Evolutionary conservation across 2,329 filamentous ascomycete genomes (phyloP), one percentile per base, ranked within the genome.

Genomic region (Penicillium sp.): DNA sequence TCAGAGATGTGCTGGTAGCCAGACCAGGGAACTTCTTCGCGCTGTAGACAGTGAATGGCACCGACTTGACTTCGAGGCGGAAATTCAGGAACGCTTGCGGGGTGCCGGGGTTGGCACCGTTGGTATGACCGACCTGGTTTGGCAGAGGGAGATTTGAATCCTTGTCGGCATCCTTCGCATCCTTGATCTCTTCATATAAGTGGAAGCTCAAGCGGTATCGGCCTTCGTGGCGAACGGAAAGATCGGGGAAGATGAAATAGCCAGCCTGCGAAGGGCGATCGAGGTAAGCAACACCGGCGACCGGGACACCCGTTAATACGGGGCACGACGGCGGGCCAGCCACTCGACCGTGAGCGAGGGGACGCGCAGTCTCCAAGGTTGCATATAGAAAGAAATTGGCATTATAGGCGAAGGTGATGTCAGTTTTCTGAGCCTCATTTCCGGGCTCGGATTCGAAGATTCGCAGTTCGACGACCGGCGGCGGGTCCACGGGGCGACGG

Each of bases 1-100:
- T 97, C 43, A 97, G 79, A 10, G 83, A 79, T 0, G 94, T 99
- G 76, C 91, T 97, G 71, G 94, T 90, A 37, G 89, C 88, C 52
- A 97, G 78, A 15, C 93, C 94, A 13, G 94, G 94, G 76, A 99
- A 99, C 78, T 97, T 97, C 85, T 97, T 99, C 45, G 94, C 94
- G 64, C 92, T 97, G 78, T 83, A 97, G 34, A 97, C 94, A 42
- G 84, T 86, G 71, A 99, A 97, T 0, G 90, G 85, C 10, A 82
- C 76, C 0, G 94, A 96, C 78, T 93, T 91, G 64, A 97, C 89
- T 71, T 96, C 91, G 75, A 97, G 84, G 47, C 92, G 84, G 76
- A 91, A 93, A 66, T 91, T 88, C 58, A 96, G 89, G 52, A 82
- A 88, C 74, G 64, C 80, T 71, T 68, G 77, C 41, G 72, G 76